Evolutionary conservation across 306 rosid species (phyloP), one percentile per base, ranked within the genome.

Genomic region (Bauhinia variegata): DNA sequence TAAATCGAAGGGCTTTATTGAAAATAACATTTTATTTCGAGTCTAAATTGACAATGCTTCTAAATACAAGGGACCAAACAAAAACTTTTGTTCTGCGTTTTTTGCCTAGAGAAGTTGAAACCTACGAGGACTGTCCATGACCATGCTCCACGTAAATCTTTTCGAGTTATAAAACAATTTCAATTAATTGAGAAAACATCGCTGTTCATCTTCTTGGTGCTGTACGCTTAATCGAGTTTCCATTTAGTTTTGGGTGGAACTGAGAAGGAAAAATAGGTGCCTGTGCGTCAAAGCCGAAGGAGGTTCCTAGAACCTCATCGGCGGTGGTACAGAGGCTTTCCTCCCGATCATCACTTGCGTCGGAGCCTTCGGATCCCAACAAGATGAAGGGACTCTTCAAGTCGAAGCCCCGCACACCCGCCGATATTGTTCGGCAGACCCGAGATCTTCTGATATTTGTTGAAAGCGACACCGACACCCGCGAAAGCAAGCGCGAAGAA

Each of bases 361-460:
- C 69, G 55, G 69, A 63, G 57, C 16, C 33, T 15, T 53, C 58
- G 0, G 32, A 53, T 5, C 23, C 12, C 12, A 42, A 28, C 64
- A 79, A 67, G 68, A 93, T 93, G 99, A 93, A 93, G 75, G 87
- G 97, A 23, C 86, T 93, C 49, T 93, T 93, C 87, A 93, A 93
- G 83, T 80, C 99, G 6, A 93, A 93, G 78, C 99, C 97, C 9
- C 88, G 96, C 4, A 93, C 99, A 0, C 99, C 99, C 8, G 77
- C 55, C 14, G 99, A 90, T 18, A 41, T 90, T 3, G 99, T 93
- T 5, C 96, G 99, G 0, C 96, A 88, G 47, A 84, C 99, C 19
- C 86, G 97, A 56, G 99, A 93, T 79, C 95, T 90, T 75, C 96
- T 93, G 44, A 63, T 82, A 31, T 70, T 66, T 6, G 71, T 73